Evolutionary conservation across 441 rosid species (phyloP), one percentile per base, ranked within the genome.

Genomic region (Arabidopsis hybrid): DNA sequence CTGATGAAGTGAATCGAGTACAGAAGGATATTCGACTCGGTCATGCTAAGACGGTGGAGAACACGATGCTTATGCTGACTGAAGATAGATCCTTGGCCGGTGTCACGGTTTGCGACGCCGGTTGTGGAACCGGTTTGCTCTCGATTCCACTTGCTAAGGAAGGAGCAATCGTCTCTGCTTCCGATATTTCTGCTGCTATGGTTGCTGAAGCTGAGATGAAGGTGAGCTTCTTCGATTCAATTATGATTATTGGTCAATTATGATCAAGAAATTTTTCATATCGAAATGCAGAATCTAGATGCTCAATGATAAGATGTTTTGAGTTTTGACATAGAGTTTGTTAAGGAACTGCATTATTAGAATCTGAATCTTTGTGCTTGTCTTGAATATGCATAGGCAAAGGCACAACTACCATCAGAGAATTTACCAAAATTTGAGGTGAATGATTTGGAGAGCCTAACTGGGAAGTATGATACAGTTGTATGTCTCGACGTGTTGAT

Each of bases 161-260:
- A 84, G 99, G 97, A 1, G 96, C 97, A 0, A 32, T 84, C 39
- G 99, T 95, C 56, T 88, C 75, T 14, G 94, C 99, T 11, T 89
- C 91, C 59, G 97, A 92, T 69, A 95, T 95, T 69, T 95, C 97
- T 7, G 90, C 97, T 5, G 91, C 97, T 9, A 95, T 92, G 97
- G 96, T 95, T 14, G 83, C 91, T 2, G 97, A 92, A 82, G 97
- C 97, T 18, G 75, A 91, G 85, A 84, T 83, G 75, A 85, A 89
- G 88, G 96, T 90, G 11, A 72, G 77, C 73, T 31, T 31, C 32
- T 31, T 31, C 32, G 32, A 31, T 31, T 31, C 32, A 31, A 31
- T 31, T 31, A 3, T 31, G 32, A 31, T 31, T 31, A 4, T 31
- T 31, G 51, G 4, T 35, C 56, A 66, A 51, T 21, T 66, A 21